phyloP scores from a whole-genome alignment of 2,329 filamentous ascomycete genomes.

The Cladosporium oxysporum region DNA sequence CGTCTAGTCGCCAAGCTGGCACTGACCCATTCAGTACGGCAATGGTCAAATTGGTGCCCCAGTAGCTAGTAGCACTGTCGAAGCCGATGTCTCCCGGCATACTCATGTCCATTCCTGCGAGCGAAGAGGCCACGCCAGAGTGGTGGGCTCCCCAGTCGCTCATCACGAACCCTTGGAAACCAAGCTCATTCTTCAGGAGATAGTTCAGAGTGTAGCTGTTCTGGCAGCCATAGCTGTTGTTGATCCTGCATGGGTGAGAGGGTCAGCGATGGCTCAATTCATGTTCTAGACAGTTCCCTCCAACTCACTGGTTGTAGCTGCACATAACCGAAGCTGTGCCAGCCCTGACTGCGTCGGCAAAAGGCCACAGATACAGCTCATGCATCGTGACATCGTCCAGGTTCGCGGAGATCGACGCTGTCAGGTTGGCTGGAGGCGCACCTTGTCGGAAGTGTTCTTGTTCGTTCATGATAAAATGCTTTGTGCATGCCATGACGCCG shows the following conservation, averaged over 20 bases:
- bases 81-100: slow-evolving; percentile 53
- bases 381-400: slow-evolving; percentile 46
- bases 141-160: slow-evolving; percentile 47
- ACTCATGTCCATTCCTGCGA: slow-evolving; percentile 36
- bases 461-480: slow-evolving; percentile 37
- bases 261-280: slow-evolving; percentile 57
- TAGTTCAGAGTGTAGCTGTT: slow-evolving; percentile 62
- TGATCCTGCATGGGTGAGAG: slow-evolving; percentile 53
- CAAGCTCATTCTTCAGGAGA: slow-evolving; percentile 64
- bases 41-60: slow-evolving; percentile 44
- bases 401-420: slow-evolving; percentile 50
- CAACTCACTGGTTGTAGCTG: slow-evolving; percentile 65
- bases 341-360: slow-evolving; percentile 66
- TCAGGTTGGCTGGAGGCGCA: slow-evolving; percentile 57
- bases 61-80: slow-evolving; percentile 57
- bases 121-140: slow-evolving; percentile 30
- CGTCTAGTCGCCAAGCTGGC: slow-evolving; percentile 33
- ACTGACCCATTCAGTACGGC: slow-evolving; percentile 38
- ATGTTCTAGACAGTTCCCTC: slow-evolving; percentile 41
- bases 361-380: slow-evolving; percentile 60
- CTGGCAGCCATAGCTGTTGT: slow-evolving; percentile 61
- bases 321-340: slow-evolving; percentile 71
- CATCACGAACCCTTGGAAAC: slow-evolving; percentile 50
- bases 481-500: slow-evolving; percentile 53
- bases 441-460: slow-evolving; percentile 44